phyloP scores from a whole-genome alignment of 2,329 filamentous ascomycete genomes.

The Calonectria hongkongensis region DNA sequence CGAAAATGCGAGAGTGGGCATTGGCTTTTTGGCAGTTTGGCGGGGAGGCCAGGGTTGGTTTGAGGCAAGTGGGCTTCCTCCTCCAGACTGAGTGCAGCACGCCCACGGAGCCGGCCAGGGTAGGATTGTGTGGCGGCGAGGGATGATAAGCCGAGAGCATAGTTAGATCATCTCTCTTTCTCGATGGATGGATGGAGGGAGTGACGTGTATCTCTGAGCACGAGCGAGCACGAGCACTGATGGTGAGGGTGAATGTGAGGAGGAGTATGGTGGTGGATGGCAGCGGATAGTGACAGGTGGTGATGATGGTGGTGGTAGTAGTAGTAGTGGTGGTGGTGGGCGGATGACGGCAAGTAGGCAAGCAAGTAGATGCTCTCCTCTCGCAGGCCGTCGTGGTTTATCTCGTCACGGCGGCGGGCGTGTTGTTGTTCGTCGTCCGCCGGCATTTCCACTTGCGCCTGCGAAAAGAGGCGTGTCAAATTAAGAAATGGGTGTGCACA shows the following conservation, averaged over 20 bases:
- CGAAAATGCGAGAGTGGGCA: constrained; percentile 17
- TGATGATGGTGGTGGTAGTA: not conserved
- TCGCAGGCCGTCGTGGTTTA: constrained; percentile 2
- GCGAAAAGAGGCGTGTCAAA: constrained; percentile 19
- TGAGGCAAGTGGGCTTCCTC: constrained; percentile 16
- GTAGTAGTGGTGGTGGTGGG: not conserved
- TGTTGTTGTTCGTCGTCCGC: constrained; percentile 11
- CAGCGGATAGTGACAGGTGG: not conserved
- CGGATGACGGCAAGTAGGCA: constrained; percentile 6
- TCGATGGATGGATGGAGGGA: not conserved
- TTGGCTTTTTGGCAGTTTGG: constrained; percentile 23
- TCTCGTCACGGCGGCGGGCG: not conserved
- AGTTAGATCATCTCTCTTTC: too few species aligned
- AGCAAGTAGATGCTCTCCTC: not conserved
- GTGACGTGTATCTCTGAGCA: constrained; percentile 17
- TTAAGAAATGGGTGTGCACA: constrained; percentile 25
- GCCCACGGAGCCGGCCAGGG: constrained; percentile 2
- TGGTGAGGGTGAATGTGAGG: too few species aligned
- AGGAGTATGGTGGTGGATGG: not conserved
- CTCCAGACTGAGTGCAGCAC: constrained; percentile 9
- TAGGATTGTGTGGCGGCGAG: constrained; percentile 20
- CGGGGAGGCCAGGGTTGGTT: constrained; percentile 6
- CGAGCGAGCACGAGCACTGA: too few species aligned
- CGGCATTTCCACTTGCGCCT: constrained; percentile 11
- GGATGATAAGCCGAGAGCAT: constrained; percentile 1